Evolutionary conservation across 1,284 basidiomycete species (phyloP), one percentile per base, ranked within the genome.

Genomic region (Golubevia pallescens): DNA sequence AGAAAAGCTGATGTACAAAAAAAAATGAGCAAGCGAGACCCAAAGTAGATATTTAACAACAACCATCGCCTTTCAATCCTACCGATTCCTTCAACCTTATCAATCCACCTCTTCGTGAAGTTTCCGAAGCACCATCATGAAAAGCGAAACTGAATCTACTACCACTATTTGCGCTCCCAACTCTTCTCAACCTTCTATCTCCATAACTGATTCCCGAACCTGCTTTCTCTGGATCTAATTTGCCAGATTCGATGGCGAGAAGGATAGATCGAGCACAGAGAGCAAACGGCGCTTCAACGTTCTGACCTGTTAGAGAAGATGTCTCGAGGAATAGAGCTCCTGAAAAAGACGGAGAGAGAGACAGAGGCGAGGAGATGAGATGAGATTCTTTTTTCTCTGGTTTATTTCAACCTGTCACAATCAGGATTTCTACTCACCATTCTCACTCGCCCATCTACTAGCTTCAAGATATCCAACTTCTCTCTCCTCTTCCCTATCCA

Each of bases 201-300:
- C 96, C 97, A 81, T 97, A 99, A 78, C 93, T 94, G 51, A 99
- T 94, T 42, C 96, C 96, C 65, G 93, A 94, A 0, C 94, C 95
- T 14, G 93, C 90, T 79, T 92, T 92, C 86, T 97, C 95, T 23
- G 96, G 96, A 86, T 98, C 94, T 53, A 98, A 88, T 16, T 89
- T 88, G 14, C 96, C 96, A 8, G 92, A 92, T 86, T 98, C 95
- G 80, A 99, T 95, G 3, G 93, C 91, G n/a, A 95, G 89, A 28
- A 99, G 88, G 72, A 99, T 95, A 0, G 93, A 92, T 52, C 94
- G 90, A 20, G 95, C 93, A 14, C 93, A 92, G 28, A 98, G 89
- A 57, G 94, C 88, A 86, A 99, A 99, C 0, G 96, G 96, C 57
- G 93, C 91, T 78, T 95, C 92, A 53, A 97, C 92, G 80, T 98